These are phyloP conservation scores for Cladosporium velox DNA, from an alignment of 2,329 filamentous ascomycete species.

Conservation along the genomic window DNA sequence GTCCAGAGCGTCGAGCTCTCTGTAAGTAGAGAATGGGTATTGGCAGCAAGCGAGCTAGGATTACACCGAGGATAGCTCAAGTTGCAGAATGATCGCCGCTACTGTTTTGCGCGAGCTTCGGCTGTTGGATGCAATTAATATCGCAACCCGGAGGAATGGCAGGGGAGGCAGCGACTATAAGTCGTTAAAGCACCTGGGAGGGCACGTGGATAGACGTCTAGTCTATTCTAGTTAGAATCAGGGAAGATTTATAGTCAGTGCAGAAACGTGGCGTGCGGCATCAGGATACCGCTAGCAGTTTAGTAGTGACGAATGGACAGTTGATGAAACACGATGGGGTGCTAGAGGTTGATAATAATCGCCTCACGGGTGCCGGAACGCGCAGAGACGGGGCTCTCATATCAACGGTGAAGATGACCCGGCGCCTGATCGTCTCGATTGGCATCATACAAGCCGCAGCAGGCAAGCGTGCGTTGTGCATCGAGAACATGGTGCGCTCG, in stretches of 20 bases:
- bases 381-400: neutral
- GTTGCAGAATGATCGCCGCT: conserved; percentile 21
- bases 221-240: conserved; percentile 16
- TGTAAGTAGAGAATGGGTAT: conserved; percentile 1
- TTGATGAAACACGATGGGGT: conserved; percentile 18
- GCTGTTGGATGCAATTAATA: conserved; percentile 21
- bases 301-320: conserved; percentile 16
- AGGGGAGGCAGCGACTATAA: conserved; percentile 21
- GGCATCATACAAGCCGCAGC: conserved; percentile 5
- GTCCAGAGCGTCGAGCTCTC: neutral
- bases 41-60: conserved; percentile 10
- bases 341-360: conserved; percentile 11
- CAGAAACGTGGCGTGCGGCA: conserved; percentile 21
- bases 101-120: conserved; percentile 22
- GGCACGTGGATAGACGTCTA: conserved; percentile 19
- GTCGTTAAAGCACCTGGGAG: conserved; percentile 15
- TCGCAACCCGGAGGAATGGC: conserved; percentile 19
- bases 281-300: conserved; percentile 19
- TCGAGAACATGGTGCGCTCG: conserved; percentile 12
- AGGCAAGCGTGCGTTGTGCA: conserved; percentile 3
- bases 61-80: conserved; percentile 4
- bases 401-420: conserved; percentile 9
- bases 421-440: conserved; percentile 2
- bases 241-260: conserved; percentile 18
- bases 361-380: neutral